Evolutionary conservation across 345 rosid species (phyloP).

Genomic region (Capsella bursapastoris): DNA sequence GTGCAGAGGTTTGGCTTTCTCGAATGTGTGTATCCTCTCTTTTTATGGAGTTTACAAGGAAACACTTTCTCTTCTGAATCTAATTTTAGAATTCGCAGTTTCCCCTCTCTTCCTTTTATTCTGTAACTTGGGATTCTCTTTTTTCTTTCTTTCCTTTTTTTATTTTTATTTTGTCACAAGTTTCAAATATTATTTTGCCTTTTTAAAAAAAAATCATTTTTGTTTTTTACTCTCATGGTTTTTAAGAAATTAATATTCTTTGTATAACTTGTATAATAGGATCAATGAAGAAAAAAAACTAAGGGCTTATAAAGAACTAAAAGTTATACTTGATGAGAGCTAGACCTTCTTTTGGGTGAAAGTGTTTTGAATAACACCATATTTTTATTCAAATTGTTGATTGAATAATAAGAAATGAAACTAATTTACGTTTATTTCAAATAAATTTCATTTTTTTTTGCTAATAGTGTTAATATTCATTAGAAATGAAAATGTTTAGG

Average conservation of each 20-base stretch:
- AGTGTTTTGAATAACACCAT: too few relatives aligned
- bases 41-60: neutral
- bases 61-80: neutral
- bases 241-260: neutral
- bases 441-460: too few relatives aligned
- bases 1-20: neutral
- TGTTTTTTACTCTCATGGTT: neutral
- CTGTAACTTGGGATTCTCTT: neutral
- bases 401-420: too few relatives aligned
- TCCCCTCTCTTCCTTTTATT: neutral
- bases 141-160: neutral
- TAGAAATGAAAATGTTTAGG: too few relatives aligned
- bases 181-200: neutral
- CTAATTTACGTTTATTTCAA: too few relatives aligned
- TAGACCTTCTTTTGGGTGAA: too few relatives aligned
- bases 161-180: neutral
- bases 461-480: too few relatives aligned
- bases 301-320: neutral
- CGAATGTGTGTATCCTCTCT: neutral
- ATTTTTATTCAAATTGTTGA: too few relatives aligned
- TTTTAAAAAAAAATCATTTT: neutral
- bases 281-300: neutral
- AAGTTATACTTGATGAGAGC: too few relatives aligned
- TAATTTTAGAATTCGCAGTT: conserved; percentile 2
- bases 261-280: neutral